Base-by-base conservation (phyloP, 192 early-diverging fungal species). In the Gamsiella multidivaricata region DNA sequence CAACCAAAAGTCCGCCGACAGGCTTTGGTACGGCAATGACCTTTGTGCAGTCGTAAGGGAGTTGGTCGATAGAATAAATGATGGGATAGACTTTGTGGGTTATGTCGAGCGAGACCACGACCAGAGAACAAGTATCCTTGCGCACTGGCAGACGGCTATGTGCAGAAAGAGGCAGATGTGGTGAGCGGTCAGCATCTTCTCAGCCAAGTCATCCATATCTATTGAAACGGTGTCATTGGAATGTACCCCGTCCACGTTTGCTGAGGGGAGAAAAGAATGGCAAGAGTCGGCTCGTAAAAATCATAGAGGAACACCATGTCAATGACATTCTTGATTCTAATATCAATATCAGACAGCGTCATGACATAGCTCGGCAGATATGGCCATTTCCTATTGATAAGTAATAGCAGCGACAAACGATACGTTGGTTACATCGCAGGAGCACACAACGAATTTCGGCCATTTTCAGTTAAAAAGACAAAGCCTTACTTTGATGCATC, bases 251-350 rank as follows among this genome's bases (percentile, higher is more conserved):
- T 87, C 96, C 96, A 97, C 23, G 93, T 93, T 42, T 92, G 90
- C 45, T 85, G 79, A 20, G 94, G 83, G 79, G 97, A 92, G 75
- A 93, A 97, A 60, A 99, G 81, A 65, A 99, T 93, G 0, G 94
- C 96, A 29, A 99, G 84, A 9, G 95, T 97, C 5, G 97, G 97
- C 72, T 96, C 95, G 47, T 94, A 86, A 54, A 94, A 99, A 31
- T 93, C 97, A 54, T 92, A 78, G 33, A 99, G 85, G 62, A 99
- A 99, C 1, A 81, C 88, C 87, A 96, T 91, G 58, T 99, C 97
- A 41, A 93, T 89, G 0, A 99, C 87, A 49, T 93, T 91, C 51
- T 89, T 85, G 58, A 97, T 88, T 50, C 73, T 79, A 36, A 78
- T 68, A 46, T 90, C 89, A 29, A 87, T 84, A 5, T 72, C 66